These are phyloP conservation scores for Vitis hybrid DNA, from an alignment of 177 flowering plant species.

Conservation along the genomic window DNA sequence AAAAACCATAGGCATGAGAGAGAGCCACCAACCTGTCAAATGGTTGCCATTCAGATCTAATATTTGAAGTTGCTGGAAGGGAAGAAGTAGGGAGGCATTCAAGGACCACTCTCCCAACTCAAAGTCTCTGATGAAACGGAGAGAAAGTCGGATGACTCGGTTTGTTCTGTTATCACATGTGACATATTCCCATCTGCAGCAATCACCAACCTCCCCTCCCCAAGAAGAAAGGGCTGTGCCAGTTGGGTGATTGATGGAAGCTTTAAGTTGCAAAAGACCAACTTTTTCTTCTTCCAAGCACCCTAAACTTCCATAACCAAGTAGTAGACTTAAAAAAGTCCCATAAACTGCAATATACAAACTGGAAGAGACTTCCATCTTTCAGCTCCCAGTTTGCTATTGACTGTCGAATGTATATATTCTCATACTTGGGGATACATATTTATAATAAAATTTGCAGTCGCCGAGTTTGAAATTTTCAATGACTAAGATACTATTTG, in stretches of 20 bases:
- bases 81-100: too few relatives aligned
- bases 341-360: too few relatives aligned
- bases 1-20: too few relatives aligned
- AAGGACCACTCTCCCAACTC: background rate
- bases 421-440: too few relatives aligned
- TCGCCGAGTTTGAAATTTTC: too few relatives aligned
- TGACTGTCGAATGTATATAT: rapidly evolving
- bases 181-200: conserved; percentile 1
- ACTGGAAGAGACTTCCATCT: too few relatives aligned
- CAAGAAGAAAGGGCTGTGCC: conserved; percentile 11
- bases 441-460: too few relatives aligned
- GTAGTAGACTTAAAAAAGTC: too few relatives aligned
- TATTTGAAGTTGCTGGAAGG: too few relatives aligned
- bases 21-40: too few relatives aligned
- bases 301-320: background rate
- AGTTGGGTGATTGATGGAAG: conserved; percentile 15
- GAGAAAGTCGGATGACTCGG: background rate
- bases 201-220: conserved; percentile 1
- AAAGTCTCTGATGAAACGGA: background rate
- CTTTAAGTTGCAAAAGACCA: conserved; percentile 11
- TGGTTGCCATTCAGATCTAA: rapidly evolving
- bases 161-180: background rate
- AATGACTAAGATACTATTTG: too few relatives aligned
- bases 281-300: conserved; percentile 4
- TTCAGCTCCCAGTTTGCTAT: too few relatives aligned